Evolutionary conservation across 257 asterid species (phyloP), one percentile per base, ranked within the genome.

Genomic region (Ajuga chamaepitys): DNA sequence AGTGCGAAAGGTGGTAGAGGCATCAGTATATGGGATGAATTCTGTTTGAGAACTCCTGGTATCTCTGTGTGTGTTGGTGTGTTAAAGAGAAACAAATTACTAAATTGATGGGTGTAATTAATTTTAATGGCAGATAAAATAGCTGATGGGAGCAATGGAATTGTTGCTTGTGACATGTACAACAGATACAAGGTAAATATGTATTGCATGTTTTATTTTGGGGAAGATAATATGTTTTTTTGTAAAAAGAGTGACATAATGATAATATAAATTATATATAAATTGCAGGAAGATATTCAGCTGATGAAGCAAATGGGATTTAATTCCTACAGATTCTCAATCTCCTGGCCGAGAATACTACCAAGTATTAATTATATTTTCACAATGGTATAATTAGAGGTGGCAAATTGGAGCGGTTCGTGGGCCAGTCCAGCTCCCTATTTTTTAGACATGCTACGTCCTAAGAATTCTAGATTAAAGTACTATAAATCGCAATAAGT

Each of bases 231-330:
- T n/a, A n/a, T n/a, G n/a, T n/a, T n/a, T n/a, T n/a, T n/a, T n/a
- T n/a, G n/a, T n/a, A n/a, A n/a, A n/a, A n/a, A n/a, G n/a, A n/a
- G n/a, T n/a, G n/a, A n/a, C n/a, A n/a, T n/a, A n/a, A n/a, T n/a
- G n/a, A n/a, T n/a, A n/a, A n/a, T n/a, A n/a, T n/a, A n/a, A 47
- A 7, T 18, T 17, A 47, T 17, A 6, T 4, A 2, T 47, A 1
- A 13, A 16, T 22, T 73, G 67, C 70, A 74, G 78, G 78, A 74
- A 9, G 78, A 74, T 34, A 74, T 74, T 44, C 4, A 3, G 78
- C 0, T 24, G 56, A 74, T 74, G 78, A 74, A 74, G 74, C 16
- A 53, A 17, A 61, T 74, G 74, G 78, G 78, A 1, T 68, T 67
- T 32, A 47, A 62, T 46, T 35, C 57, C 48, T 68, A 60, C 32